Base-by-base conservation (phyloP, 2,329 filamentous ascomycete genomes). In the Ceratocystis variospora region DNA sequence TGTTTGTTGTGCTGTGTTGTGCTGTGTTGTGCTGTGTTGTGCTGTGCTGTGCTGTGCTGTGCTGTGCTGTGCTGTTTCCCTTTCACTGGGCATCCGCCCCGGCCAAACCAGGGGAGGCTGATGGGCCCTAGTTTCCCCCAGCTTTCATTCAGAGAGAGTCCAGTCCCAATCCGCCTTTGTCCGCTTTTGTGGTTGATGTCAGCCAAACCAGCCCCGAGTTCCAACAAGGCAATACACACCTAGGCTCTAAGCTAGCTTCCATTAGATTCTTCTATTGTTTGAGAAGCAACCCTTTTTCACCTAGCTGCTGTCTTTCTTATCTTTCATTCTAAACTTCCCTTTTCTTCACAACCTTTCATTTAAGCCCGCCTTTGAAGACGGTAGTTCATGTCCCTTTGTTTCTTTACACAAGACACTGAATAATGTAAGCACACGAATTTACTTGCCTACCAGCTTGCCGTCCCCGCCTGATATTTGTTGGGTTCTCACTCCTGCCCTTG, bases 391-490 rank as follows among this genome's bases (percentile, higher is more conserved):
- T 28, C 44, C 6, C 41, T 63, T 45, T 33, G 17, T 10, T 31
- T 31, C 5, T 45, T 59, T 53, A 22, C 19, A 64, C 55, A 41
- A 25, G 44, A 44, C 48, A 53, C 15, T 25, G 2, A 53, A 53
- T 53, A 28, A 28, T 65, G 53, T 61, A 65, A 65, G 50, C 55
- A 59, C 55, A 59, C 55, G 17, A 37, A 59, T 59, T 31, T 8
- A 59, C 33, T n/a, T 61, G 19, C 7, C 25, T 25, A 28, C 7
- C 45, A 25, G 8, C 33, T 64, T 64, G 17, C 45, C 45, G 17
- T 63, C 28, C 22, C 41, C 28, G 12, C 62, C 28, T 50, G 7
- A 15, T 48, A 63, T 63, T 63, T 50, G 55, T 59, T 59, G 25
- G 15, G 55, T 59, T 37, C 22, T 59, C 33, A 17, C 28, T 59